These are phyloP conservation scores for Spongospora subterranea DNA, from an alignment of 208 protist genomes.

Conservation along the genomic window DNA sequence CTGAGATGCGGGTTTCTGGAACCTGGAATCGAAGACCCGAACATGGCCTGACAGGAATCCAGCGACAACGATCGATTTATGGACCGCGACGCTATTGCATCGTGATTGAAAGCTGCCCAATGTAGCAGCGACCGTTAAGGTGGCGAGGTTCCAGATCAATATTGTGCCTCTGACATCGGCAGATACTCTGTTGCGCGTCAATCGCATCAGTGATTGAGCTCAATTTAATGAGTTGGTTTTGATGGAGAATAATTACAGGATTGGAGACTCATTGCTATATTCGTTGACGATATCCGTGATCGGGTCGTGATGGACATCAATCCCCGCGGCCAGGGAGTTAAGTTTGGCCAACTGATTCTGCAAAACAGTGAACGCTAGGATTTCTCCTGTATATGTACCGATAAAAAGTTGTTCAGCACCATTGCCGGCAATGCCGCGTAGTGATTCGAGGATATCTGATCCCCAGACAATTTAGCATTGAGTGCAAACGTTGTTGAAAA, in stretches of 20 bases:
- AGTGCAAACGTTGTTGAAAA: too few species aligned
- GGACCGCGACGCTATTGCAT: not conserved
- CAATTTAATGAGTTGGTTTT: too few species aligned
- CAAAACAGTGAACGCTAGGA: not conserved
- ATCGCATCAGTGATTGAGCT: not conserved
- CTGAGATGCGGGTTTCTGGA: too few species aligned
- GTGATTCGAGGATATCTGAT: not conserved
- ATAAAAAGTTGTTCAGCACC: not conserved
- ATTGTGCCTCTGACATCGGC: conserved; percentile 14
- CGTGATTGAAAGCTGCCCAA: conserved; percentile 6
- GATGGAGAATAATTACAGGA: not conserved
- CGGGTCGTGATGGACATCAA: not conserved
- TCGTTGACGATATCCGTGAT: not conserved
- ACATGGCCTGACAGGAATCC: conserved; percentile 47
- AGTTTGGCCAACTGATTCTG: not conserved
- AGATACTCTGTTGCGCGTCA: not conserved
- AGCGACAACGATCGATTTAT: not conserved
- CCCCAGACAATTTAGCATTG: not conserved
- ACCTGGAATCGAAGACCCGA: not conserved
- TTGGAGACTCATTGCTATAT: not conserved
- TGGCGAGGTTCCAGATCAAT: conserved; percentile 16
- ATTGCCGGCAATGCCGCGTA: conserved; percentile 26
- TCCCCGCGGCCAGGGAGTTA: not conserved
- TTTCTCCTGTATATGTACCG: not conserved
- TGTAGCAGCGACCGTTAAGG: not conserved